Percentiles rank a stretch among this genome's conserved stretches.
These are phyloP conservation scores for Gyromitra esculenta DNA, from an alignment of 2,329 filamentous ascomycete genomes.

Conservation along the genomic window DNA sequence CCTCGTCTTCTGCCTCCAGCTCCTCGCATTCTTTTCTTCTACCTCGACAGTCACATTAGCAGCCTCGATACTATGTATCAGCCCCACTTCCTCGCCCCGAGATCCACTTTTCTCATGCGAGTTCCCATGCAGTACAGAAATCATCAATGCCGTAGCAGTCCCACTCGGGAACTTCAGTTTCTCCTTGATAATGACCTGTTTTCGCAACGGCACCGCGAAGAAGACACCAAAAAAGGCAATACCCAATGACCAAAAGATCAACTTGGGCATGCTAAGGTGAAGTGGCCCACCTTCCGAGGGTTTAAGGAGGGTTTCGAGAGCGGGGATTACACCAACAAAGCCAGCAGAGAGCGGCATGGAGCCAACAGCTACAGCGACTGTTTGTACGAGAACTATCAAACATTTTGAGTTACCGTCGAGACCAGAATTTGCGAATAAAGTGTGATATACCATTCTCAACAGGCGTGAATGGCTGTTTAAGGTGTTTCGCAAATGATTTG, in stretches of 20 bases:
- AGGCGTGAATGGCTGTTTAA: constrained; percentile 85
- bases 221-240: constrained; percentile 97
- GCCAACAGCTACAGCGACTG: constrained; percentile 91
- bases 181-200: constrained; percentile 91
- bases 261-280: constrained; percentile 74
- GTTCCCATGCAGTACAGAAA: constrained; percentile 73
- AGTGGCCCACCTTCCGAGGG: constrained; percentile 81
- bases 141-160: constrained; percentile 93
- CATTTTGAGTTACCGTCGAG: constrained; percentile 16
- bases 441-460: constrained; percentile 75
- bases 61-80: constrained; percentile 56
- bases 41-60: constrained; percentile 54
- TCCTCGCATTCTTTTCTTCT: constrained; percentile 59
- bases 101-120: constrained; percentile 57
- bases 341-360: constrained; percentile 97
- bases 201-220: constrained; percentile 86
- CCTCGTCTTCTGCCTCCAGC: constrained; percentile 72
- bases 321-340: constrained; percentile 81
- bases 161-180: constrained; percentile 93
- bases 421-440: not conserved
- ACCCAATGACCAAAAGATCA: constrained; percentile 89
- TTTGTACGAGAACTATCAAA: constrained; percentile 81
- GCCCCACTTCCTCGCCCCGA: constrained; percentile 33
- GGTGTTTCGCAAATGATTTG: constrained; percentile 75
- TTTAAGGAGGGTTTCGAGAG: constrained; percentile 84